These are phyloP conservation scores for Asterophora lycoperdoides DNA, from an alignment of 768 basidiomycete genomes.

Conservation along the genomic window DNA sequence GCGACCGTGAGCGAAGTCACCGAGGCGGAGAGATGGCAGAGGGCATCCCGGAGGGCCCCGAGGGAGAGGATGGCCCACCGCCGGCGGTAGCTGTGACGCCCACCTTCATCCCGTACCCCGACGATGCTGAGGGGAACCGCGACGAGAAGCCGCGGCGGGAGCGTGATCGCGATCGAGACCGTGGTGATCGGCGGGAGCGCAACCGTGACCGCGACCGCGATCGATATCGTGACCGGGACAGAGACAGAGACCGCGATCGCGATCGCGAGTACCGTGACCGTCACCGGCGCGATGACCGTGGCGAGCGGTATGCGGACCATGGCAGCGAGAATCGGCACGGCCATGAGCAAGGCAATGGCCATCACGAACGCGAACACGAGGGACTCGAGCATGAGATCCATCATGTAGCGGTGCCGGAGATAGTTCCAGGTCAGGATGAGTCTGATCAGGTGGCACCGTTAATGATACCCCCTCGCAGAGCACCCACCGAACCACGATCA, in stretches of 20 bases:
- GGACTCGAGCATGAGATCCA: not conserved
- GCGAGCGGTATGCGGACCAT: too few relatives aligned
- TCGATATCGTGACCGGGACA: slow-evolving; percentile 10
- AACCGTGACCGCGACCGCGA: too few relatives aligned
- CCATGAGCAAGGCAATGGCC: too few relatives aligned
- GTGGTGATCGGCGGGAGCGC: slow-evolving; percentile 2
- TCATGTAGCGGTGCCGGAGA: slow-evolving; percentile 6
- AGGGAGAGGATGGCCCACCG: not conserved
- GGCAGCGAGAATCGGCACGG: too few relatives aligned
- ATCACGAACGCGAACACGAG: slow-evolving; percentile 8
- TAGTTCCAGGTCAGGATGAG: slow-evolving; percentile 18
- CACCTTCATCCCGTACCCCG: slow-evolving; percentile 15
- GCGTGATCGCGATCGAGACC: slow-evolving; percentile 10
- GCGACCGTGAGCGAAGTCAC: too few relatives aligned
- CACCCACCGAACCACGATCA: slow-evolving; percentile 19
- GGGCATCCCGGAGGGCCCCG: not conserved
- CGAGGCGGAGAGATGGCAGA: not conserved
- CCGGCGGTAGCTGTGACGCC: slow-evolving; percentile 8
- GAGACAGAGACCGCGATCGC: slow-evolving; percentile 1
- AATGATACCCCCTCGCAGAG: slow-evolving; percentile 25
- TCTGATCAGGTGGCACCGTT: slow-evolving; percentile 23
- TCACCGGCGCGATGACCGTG: not conserved
- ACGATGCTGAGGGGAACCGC: not conserved
- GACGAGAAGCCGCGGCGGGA: slow-evolving; percentile 4
- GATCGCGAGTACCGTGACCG: slow-evolving; percentile 18